Evolutionary conservation across 2,329 filamentous ascomycete genomes (phyloP).

Genomic region (Paracoccidioides lutzii): DNA sequence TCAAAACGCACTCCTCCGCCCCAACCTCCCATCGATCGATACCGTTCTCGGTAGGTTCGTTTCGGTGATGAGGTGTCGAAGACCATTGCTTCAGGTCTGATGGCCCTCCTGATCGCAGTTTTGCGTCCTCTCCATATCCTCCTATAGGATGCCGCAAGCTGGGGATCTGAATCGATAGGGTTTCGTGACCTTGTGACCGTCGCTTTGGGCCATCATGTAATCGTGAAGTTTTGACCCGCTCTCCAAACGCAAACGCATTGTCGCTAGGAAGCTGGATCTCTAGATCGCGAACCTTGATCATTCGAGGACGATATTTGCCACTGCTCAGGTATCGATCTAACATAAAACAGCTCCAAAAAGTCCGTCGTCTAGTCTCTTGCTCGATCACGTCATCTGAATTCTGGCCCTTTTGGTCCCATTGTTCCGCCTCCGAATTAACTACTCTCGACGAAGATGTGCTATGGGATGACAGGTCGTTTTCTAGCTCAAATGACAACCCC

Average conservation of each 20-base stretch:
- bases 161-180: slow-evolving; percentile 31
- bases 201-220: slow-evolving; percentile 31
- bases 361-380: slow-evolving; percentile 42
- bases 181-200: slow-evolving; percentile 27
- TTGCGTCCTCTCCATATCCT: slow-evolving; percentile 26
- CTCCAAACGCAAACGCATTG: slow-evolving; percentile 42
- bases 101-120: slow-evolving; percentile 22
- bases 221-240: slow-evolving; percentile 40
- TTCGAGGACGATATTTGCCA: slow-evolving; percentile 42
- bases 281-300: slow-evolving; percentile 39
- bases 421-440: slow-evolving; percentile 23
- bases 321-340: slow-evolving; percentile 44
- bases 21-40: slow-evolving; percentile 42
- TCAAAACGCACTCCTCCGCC: slow-evolving; percentile 40
- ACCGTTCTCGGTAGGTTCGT: slow-evolving; percentile 30
- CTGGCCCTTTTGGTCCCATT: slow-evolving; percentile 26
- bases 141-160: slow-evolving; percentile 28
- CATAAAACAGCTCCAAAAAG: slow-evolving; percentile 47
- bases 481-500: slow-evolving; percentile 34
- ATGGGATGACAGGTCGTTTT: slow-evolving; percentile 31
- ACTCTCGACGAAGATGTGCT: slow-evolving; percentile 2
- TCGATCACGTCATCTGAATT: slow-evolving; percentile 38
- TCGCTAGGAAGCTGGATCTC: slow-evolving; percentile 45
- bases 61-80: slow-evolving; percentile 23
- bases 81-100: slow-evolving; percentile 28